Evolutionary conservation across 306 rosid species (phyloP).

Genomic region (Citrullus amarus): DNA sequence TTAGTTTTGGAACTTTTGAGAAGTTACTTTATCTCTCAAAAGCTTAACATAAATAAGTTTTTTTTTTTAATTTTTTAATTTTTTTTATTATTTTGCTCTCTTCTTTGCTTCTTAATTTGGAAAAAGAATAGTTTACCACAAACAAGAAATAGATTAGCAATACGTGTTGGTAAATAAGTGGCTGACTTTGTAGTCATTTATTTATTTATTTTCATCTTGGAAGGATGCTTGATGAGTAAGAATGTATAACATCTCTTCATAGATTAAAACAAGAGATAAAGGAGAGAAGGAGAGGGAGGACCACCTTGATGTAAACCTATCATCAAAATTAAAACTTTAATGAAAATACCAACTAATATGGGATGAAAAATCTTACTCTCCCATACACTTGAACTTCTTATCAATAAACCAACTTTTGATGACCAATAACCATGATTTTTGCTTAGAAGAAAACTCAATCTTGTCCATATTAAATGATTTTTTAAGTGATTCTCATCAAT

Average conservation of each 20-base stretch:
- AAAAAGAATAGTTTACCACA: not conserved
- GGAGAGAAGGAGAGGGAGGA: not conserved
- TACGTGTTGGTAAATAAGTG: not conserved
- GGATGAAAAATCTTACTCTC: not conserved
- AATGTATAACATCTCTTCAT: not conserved
- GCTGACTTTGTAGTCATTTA: not conserved
- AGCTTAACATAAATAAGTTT: not conserved
- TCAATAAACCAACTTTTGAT: not conserved
- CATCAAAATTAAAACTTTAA: not conserved
- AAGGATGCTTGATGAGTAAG: not conserved
- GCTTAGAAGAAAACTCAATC: not conserved
- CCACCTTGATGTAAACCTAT: not conserved
- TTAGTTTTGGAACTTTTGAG: not conserved
- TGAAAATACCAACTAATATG: not conserved
- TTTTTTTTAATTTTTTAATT: no score
- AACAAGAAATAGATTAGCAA: not conserved
- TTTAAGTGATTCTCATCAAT: not conserved
- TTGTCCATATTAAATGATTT: not conserved
- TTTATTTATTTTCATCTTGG: not conserved
- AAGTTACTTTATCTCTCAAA: not conserved
- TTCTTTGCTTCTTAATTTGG: not conserved
- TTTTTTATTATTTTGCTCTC: not conserved
- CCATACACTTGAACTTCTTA: not conserved
- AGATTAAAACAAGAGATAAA: not conserved
- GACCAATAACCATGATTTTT: not conserved